Conservation (phyloP, 768 basidiomycete genomes). For the Clavulina sp. region DNA sequence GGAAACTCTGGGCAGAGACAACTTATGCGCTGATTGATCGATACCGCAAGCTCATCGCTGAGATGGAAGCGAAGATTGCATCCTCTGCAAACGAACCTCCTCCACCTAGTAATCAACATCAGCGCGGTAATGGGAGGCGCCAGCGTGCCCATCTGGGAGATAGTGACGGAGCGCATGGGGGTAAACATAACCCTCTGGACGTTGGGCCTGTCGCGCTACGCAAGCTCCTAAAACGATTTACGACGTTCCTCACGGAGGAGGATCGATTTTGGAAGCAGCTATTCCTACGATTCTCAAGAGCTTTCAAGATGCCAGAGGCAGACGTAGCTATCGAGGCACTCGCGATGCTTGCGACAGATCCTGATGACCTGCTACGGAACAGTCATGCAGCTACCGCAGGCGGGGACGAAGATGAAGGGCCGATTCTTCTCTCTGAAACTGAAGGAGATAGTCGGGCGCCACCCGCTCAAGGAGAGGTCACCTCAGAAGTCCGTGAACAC, state of each 20-base stretch:
- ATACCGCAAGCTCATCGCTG: slow-evolving; percentile 60
- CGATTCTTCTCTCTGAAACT: too few relatives aligned
- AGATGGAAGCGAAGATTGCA: slow-evolving; percentile 38
- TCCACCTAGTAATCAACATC: neutral
- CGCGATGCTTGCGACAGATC: slow-evolving; percentile 23
- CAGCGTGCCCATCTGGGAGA: slow-evolving; percentile 1
- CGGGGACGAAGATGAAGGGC: slow-evolving; percentile 1
- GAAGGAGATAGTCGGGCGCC: too few relatives aligned
- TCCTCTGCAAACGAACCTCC: slow-evolving; percentile 4
- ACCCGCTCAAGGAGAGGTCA: slow-evolving; percentile 27
- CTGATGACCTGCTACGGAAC: neutral
- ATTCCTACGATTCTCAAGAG: slow-evolving; percentile 51
- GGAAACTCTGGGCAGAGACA: slow-evolving; percentile 83
- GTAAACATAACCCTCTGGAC: slow-evolving; percentile 7
- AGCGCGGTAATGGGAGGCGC: neutral
- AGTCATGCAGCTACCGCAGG: neutral
- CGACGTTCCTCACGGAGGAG: slow-evolving; percentile 76
- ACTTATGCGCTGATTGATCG: slow-evolving; percentile 68
- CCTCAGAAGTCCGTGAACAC: slow-evolving; percentile 35
- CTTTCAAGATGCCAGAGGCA: slow-evolving; percentile 53
- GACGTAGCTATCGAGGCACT: slow-evolving; percentile 38
- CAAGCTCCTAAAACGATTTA: slow-evolving; percentile 73
- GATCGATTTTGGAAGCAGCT: slow-evolving; percentile 83
- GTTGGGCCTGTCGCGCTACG: slow-evolving; percentile 60
- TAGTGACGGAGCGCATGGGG: neutral